Evolutionary conservation across 768 basidiomycete species (phyloP).

Genomic region (Auricularia cornea): DNA sequence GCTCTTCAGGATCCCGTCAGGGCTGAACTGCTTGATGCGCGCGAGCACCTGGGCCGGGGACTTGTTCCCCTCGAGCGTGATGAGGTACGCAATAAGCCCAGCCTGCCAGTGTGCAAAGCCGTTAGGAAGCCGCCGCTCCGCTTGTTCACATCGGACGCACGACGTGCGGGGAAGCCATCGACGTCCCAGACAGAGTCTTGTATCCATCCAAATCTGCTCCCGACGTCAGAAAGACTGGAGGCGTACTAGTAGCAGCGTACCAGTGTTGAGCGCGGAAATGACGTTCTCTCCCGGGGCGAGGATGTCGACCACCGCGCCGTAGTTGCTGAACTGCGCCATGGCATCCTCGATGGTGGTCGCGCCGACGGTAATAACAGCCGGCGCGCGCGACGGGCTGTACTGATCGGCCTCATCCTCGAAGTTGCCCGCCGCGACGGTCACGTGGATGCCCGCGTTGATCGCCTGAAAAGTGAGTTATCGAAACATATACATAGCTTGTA

Average conservation of each 20-base stretch:
- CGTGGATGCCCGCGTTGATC: slow-evolving; percentile 1
- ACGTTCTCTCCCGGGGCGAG: slow-evolving; percentile 10
- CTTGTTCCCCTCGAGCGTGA: neutral
- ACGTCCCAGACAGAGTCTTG: slow-evolving; percentile 4
- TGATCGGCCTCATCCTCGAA: slow-evolving; percentile 5
- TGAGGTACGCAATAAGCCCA: slow-evolving; percentile 1
- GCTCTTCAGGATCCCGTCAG: slow-evolving; percentile 82
- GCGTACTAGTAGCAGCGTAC: too few relatives aligned
- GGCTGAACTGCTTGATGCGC: slow-evolving; percentile 34
- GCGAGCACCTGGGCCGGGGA: neutral
- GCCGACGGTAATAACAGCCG: slow-evolving; percentile 8
- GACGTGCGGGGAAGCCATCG: slow-evolving; percentile 6
- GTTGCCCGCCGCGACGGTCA: slow-evolving; percentile 12
- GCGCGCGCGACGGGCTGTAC: slow-evolving; percentile 4
- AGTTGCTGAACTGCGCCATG: slow-evolving; percentile 10
- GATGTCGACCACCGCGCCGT: slow-evolving; percentile 7
- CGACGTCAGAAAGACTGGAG: too few relatives aligned
- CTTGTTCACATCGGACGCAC: too few relatives aligned
- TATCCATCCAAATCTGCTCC: neutral
- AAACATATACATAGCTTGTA: too few relatives aligned
- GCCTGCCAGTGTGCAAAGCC: too few relatives aligned
- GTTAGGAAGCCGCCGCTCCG: too few relatives aligned
- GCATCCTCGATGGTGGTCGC: slow-evolving; percentile 7
- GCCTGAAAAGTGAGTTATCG: neutral
- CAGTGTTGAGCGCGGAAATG: slow-evolving; percentile 7